Evolutionary conservation across 805 yeast genomes (phyloP).

Genomic region (Jamesozyma rosinii): DNA sequence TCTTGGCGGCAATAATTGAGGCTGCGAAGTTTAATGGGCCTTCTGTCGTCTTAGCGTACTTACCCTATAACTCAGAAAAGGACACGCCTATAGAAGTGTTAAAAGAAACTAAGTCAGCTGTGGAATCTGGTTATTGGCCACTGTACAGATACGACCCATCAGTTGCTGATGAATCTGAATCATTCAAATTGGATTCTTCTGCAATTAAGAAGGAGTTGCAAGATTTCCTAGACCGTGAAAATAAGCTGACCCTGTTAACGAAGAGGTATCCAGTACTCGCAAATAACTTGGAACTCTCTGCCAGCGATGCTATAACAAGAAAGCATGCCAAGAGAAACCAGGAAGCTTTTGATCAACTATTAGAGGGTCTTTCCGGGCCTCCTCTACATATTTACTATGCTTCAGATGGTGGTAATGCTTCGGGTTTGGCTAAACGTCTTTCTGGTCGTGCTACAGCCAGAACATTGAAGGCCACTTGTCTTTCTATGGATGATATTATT

Average conservation of each 20-base stretch:
- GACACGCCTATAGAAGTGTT: conserved; percentile 65
- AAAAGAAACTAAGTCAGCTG: conserved; percentile 80
- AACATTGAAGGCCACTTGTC: conserved; percentile 48
- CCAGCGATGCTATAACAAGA: conserved; percentile 50
- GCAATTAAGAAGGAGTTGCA: conserved; percentile 66
- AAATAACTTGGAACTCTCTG: conserved; percentile 56
- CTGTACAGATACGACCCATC: conserved; percentile 76
- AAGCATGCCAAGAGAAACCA: conserved; percentile 61
- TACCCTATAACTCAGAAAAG: conserved; percentile 61
- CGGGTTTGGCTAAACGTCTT: conserved; percentile 67
- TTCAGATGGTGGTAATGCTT: conserved; percentile 88
- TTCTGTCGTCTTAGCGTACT: conserved; percentile 79
- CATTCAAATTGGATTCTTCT: conserved; percentile 77
- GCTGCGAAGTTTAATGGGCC: conserved; percentile 89
- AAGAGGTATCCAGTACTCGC: conserved; percentile 64
- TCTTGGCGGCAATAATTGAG: conserved; percentile 77
- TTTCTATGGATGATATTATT: conserved; percentile 56
- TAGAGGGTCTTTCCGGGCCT: conserved; percentile 87
- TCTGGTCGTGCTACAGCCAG: conserved; percentile 71
- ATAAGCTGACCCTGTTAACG: conserved; percentile 71
- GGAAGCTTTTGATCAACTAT: conserved; percentile 62
- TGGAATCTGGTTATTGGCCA: conserved; percentile 95
- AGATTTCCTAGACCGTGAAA: conserved; percentile 81
- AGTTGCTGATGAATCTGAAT: conserved; percentile 35
- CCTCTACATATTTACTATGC: conserved; percentile 82